Evolutionary conservation across 2,329 filamentous ascomycete genomes (phyloP).

Genomic region (Thyridium curvatum): DNA sequence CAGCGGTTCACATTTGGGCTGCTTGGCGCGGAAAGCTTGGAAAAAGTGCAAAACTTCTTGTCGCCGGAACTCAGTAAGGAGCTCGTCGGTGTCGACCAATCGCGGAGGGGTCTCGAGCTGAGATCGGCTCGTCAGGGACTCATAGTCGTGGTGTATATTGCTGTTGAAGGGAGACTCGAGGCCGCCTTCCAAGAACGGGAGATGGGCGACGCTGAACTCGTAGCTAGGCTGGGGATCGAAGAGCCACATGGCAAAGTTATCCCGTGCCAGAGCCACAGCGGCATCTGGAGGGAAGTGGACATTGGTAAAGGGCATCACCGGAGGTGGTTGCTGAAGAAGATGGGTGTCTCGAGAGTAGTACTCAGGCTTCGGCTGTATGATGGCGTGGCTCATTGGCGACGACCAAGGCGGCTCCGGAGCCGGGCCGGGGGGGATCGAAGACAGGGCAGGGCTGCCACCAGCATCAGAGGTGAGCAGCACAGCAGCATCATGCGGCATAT

Average conservation of each 20-base stretch:
- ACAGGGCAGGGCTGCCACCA: constrained; percentile 17
- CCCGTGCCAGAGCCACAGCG: constrained; percentile 21
- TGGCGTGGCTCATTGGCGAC: not conserved
- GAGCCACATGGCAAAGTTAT: constrained; percentile 45
- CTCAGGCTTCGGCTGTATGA: constrained; percentile 27
- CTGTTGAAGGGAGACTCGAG: constrained; percentile 46
- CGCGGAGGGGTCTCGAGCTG: constrained; percentile 37
- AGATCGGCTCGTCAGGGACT: constrained; percentile 40
- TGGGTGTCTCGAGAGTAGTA: constrained; percentile 26
- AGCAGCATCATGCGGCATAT: constrained; percentile 37
- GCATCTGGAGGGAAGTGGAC: constrained; percentile 27
- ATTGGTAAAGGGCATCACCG: constrained; percentile 24
- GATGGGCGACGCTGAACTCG: constrained; percentile 34
- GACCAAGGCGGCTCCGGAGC: constrained; percentile 14
- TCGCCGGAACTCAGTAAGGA: constrained; percentile 36
- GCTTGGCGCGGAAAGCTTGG: constrained; percentile 34
- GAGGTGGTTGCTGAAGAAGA: constrained; percentile 19
- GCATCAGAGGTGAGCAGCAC: constrained; percentile 38
- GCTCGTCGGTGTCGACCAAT: constrained; percentile 31
- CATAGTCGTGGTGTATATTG: constrained; percentile 44
- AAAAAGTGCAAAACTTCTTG: constrained; percentile 38
- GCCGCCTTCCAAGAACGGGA: constrained; percentile 42
- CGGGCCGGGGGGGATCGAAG: constrained; percentile 13
- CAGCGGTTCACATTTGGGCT: constrained; percentile 29
- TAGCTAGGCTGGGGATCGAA: constrained; percentile 38